A percentile compares a stretch with the other conserved stretches of the same genome.
Evolutionary conservation across 768 basidiomycete genomes (phyloP).

Genomic region (Russula virescens): DNA sequence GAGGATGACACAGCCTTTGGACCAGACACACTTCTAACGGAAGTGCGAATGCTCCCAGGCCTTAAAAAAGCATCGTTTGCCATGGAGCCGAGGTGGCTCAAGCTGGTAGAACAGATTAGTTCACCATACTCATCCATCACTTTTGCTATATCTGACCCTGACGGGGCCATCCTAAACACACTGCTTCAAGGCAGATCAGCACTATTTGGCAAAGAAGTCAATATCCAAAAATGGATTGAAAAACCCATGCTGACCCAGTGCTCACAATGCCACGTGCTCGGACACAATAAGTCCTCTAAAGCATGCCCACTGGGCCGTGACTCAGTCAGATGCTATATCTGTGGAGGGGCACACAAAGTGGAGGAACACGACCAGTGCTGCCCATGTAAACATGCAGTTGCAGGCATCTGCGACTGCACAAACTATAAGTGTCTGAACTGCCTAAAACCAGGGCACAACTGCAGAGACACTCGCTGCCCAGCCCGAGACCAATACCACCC

Average conservation of each 20-base stretch:
- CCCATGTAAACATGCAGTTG: background rate
- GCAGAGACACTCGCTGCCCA: background rate
- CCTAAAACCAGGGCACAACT: background rate
- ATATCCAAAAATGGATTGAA: background rate
- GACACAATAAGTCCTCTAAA: background rate
- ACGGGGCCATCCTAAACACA: background rate
- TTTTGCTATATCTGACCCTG: background rate
- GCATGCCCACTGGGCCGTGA: background rate
- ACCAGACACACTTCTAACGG: too few species aligned
- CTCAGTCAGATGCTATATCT: background rate
- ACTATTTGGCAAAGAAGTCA: background rate
- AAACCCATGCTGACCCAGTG: background rate
- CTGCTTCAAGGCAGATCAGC: background rate
- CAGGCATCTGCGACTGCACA: background rate
- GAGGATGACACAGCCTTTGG: too few species aligned
- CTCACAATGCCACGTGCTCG: background rate
- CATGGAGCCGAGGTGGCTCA: too few species aligned
- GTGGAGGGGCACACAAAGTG: background rate
- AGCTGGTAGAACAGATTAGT: too few species aligned
- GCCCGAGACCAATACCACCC: background rate
- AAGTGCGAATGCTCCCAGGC: too few species aligned
- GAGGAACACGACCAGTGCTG: background rate
- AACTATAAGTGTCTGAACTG: background rate
- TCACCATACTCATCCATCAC: too few species aligned
- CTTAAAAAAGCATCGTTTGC: too few species aligned